These are phyloP conservation scores for Solanum bulbocastanum DNA, from an alignment of 257 asterid genomes.

Conservation along the genomic window DNA sequence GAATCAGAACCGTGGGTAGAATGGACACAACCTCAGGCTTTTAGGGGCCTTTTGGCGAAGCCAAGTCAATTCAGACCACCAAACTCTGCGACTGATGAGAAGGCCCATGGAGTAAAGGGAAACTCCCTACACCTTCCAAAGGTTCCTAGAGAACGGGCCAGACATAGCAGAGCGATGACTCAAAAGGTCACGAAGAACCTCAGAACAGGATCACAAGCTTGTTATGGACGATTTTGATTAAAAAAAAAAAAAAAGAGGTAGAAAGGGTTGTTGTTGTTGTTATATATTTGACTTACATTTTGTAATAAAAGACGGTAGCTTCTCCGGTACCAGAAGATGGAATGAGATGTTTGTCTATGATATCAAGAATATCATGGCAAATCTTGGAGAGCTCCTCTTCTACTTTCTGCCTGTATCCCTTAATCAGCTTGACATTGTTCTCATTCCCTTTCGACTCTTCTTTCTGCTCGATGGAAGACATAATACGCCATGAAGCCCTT, in stretches of 20 bases:
- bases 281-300: slow-evolving; percentile 43
- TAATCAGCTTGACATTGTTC: neutral
- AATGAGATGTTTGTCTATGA: slow-evolving; percentile 4
- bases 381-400: neutral
- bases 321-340: neutral
- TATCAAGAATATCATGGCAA: neutral
- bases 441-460: slow-evolving; percentile 52
- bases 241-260: neutral
- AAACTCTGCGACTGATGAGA: neutral
- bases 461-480: slow-evolving; percentile 89
- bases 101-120: neutral
- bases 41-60: neutral
- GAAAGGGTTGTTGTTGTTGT: neutral
- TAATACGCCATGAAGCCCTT: slow-evolving; percentile 86
- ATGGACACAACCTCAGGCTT: fast-evolving
- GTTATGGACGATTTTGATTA: neutral
- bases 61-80: neutral
- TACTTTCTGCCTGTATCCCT: neutral
- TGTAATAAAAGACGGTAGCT: slow-evolving; percentile 19
- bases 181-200: neutral
- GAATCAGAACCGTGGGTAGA: neutral
- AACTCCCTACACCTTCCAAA: neutral
- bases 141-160: neutral
- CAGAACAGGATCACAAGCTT: neutral
- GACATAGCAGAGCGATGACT: neutral